Evolutionary conservation across 352 stramenopile species (phyloP).

Genomic region (Phytophthora podocarpi): DNA sequence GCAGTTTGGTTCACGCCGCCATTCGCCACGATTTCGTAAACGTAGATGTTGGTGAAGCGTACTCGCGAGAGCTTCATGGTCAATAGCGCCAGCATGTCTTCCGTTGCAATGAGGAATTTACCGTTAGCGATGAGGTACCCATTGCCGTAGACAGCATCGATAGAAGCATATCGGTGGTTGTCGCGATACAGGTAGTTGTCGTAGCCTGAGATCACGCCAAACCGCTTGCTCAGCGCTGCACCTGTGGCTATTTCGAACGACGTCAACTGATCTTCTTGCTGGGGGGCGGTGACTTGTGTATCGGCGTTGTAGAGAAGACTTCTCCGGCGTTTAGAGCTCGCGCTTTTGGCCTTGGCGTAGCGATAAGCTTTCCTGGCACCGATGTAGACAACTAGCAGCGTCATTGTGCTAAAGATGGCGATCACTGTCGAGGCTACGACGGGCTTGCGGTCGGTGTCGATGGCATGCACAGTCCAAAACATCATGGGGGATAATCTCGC

Average conservation of each 20-base stretch:
- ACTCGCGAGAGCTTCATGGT: conserved; percentile 41
- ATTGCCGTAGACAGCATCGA: conserved; percentile 55
- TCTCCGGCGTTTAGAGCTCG: neutral
- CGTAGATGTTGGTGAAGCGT: conserved; percentile 41
- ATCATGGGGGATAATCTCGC: conserved; percentile 17
- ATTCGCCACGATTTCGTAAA: conserved; percentile 35
- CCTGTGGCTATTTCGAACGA: conserved; percentile 28
- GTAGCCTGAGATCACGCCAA: conserved; percentile 40
- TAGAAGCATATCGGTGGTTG: conserved; percentile 39
- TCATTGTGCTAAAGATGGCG: conserved; percentile 22
- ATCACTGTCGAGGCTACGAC: conserved; percentile 19
- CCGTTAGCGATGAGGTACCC: conserved; percentile 47
- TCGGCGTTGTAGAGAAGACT: conserved; percentile 31
- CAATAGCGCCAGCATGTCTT: conserved; percentile 35
- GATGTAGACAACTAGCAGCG: conserved; percentile 31
- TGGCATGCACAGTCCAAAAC: conserved; percentile 18
- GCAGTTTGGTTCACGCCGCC: conserved; percentile 37
- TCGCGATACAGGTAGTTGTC: conserved; percentile 34
- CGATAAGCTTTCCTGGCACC: conserved; percentile 25
- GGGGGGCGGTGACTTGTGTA: neutral
- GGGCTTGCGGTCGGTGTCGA: conserved; percentile 4
- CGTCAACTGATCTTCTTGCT: conserved; percentile 6
- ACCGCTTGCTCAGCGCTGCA: conserved; percentile 18
- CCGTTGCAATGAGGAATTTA: conserved; percentile 42
- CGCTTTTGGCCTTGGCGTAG: neutral